Conservation (phyloP, 139 green algal genomes). For the Chlorella sp. region DNA sequence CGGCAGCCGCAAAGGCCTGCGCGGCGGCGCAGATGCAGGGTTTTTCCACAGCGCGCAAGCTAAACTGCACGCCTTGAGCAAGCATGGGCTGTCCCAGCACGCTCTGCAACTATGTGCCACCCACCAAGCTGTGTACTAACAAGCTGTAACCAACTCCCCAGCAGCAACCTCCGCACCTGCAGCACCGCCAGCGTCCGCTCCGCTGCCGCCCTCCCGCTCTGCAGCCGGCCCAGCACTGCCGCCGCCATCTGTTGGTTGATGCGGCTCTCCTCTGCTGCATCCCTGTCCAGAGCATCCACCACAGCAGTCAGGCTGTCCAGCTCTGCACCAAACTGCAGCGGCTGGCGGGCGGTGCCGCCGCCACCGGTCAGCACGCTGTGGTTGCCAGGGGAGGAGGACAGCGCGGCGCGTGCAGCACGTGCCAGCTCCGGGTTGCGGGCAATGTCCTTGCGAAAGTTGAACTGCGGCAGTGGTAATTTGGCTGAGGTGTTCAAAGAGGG, state of each 20-base stretch:
- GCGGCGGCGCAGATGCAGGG: no score
- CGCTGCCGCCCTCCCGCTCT: conserved; percentile 33
- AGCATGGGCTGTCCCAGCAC: no score
- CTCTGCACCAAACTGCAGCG: conserved; percentile 41
- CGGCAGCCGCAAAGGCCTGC: background rate
- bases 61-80: no score
- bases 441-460: conserved; percentile 56
- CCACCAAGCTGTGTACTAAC: no score
- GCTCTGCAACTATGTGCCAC: no score
- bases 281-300: conserved; percentile 46
- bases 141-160: no score
- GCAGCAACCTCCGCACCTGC: conserved; percentile 29
- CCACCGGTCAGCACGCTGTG: background rate
- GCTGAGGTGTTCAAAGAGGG: no score
- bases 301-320: conserved; percentile 51
- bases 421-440: conserved; percentile 56
- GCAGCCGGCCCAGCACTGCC: conserved; percentile 50
- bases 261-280: conserved; percentile 54
- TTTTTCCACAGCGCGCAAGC: no score
- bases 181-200: conserved; percentile 61
- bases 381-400: conserved; percentile 16
- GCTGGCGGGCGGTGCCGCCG: background rate
- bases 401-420: conserved; percentile 40
- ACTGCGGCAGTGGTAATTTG: no score
- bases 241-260: conserved; percentile 58